These are phyloP conservation scores for Rubroboletus pulcherrimus DNA, from an alignment of 768 basidiomycete genomes.

Conservation along the genomic window DNA sequence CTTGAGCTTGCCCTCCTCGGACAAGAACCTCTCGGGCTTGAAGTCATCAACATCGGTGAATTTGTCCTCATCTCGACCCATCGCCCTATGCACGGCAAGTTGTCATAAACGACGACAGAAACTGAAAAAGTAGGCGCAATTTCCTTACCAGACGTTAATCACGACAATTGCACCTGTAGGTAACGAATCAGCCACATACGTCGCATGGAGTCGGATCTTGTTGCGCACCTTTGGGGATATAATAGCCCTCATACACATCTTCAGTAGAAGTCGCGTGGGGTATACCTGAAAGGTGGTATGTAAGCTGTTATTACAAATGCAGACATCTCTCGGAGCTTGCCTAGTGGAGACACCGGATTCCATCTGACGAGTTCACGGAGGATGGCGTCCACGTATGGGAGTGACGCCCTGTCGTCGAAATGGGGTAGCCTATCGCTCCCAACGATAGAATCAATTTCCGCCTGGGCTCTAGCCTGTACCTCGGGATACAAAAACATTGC, in stretches of 20 bases:
- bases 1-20: constrained; percentile 7
- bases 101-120: neutral
- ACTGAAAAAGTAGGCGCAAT: neutral
- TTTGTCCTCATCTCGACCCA: constrained; percentile 17
- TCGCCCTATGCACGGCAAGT: constrained; percentile 16
- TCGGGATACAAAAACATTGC: constrained; percentile 29
- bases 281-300: constrained; percentile 13
- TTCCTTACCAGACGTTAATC: constrained; percentile 33
- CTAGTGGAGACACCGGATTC: constrained; percentile 24
- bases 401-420: constrained; percentile 23
- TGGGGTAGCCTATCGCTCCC: constrained; percentile 20
- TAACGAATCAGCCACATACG: neutral
- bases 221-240: constrained; percentile 39
- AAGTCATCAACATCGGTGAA: constrained; percentile 19
- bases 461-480: constrained; percentile 23
- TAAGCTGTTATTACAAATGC: neutral
- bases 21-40: constrained; percentile 22
- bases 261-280: constrained; percentile 24
- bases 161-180: constrained; percentile 28
- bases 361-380: constrained; percentile 34
- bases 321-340: neutral
- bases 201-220: neutral
- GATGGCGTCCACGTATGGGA: constrained; percentile 44
- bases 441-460: constrained; percentile 28
- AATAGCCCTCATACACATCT: constrained; percentile 31